phyloP scores from a whole-genome alignment of 345 rosid genomes.

The Populus davidiana region DNA sequence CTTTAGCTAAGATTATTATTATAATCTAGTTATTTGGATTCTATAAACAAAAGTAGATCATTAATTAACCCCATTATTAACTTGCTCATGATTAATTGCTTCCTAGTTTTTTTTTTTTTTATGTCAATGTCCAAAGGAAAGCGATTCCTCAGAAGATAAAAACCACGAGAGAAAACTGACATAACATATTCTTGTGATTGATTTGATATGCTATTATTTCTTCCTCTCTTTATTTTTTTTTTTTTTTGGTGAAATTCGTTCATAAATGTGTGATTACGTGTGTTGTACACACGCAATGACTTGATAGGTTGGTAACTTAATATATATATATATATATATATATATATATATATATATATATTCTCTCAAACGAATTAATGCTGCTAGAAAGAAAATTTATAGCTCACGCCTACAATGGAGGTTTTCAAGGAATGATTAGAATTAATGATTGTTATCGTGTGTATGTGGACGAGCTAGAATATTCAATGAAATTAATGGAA shows the following conservation, averaged over 20 bases:
- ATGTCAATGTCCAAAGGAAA: not conserved
- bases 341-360: too few relatives aligned
- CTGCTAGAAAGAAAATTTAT: not conserved
- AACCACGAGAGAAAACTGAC: conserved; percentile 1
- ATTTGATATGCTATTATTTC: not conserved
- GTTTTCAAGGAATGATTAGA: not conserved
- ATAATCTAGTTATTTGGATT: conserved; percentile 5
- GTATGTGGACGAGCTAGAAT: conserved; percentile 9
- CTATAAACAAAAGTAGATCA: not conserved
- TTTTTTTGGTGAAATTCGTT: not conserved
- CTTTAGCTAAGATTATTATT: conserved; percentile 1
- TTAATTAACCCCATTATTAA: conserved; percentile 19
- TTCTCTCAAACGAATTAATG: not conserved
- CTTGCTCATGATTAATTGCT: conserved; percentile 24
- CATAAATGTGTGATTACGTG: not conserved
- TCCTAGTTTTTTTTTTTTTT: not conserved
- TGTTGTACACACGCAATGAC: not conserved
- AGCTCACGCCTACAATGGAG: not conserved
- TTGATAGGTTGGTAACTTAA: not conserved
- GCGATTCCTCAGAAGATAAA: conserved; percentile 7
- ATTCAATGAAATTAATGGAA: conserved; percentile 4
- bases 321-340: too few relatives aligned
- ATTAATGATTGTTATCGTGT: not conserved
- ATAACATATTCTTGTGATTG: not conserved
- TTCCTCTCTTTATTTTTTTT: too few relatives aligned